A percentile compares a stretch with the other conserved stretches of the same genome.
phyloP scores from a whole-genome alignment of 768 basidiomycete species.

The Suillus ampliporus region DNA sequence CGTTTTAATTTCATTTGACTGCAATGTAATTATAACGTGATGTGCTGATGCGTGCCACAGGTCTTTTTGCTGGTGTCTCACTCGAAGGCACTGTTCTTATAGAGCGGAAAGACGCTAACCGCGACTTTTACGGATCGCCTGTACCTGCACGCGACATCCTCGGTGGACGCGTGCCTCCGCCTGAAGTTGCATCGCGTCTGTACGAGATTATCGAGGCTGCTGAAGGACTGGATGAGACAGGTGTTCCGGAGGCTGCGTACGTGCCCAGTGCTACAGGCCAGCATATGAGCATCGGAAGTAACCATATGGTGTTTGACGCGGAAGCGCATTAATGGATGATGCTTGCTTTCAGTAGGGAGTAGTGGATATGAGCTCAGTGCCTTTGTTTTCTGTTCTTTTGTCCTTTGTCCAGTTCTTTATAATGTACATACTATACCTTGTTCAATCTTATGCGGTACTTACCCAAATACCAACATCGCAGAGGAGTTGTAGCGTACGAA shows the following conservation, averaged over 20 bases:
- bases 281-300: slow-evolving; percentile 53
- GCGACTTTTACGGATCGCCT: slow-evolving; percentile 93
- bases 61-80: slow-evolving; percentile 92
- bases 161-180: slow-evolving; percentile 93
- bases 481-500: too few relatives aligned
- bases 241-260: slow-evolving; percentile 79
- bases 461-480: background rate
- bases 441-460: background rate
- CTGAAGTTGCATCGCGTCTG: slow-evolving; percentile 88
- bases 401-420: background rate
- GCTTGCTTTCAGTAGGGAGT: background rate
- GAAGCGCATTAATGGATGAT: slow-evolving; percentile 45
- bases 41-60: slow-evolving; percentile 42
- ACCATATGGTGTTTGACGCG: slow-evolving; percentile 77
- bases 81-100: slow-evolving; percentile 94
- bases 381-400: background rate
- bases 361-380: background rate
- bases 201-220: slow-evolving; percentile 98
- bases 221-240: slow-evolving; percentile 88
- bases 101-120: slow-evolving; percentile 95
- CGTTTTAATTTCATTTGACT: background rate
- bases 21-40: slow-evolving; percentile 5
- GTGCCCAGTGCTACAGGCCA: slow-evolving; percentile 71
- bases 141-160: slow-evolving; percentile 92
- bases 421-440: slow-evolving; percentile 4